These are phyloP conservation scores for Hypholoma fasciculare DNA, from an alignment of 768 basidiomycete species.

Conservation along the genomic window DNA sequence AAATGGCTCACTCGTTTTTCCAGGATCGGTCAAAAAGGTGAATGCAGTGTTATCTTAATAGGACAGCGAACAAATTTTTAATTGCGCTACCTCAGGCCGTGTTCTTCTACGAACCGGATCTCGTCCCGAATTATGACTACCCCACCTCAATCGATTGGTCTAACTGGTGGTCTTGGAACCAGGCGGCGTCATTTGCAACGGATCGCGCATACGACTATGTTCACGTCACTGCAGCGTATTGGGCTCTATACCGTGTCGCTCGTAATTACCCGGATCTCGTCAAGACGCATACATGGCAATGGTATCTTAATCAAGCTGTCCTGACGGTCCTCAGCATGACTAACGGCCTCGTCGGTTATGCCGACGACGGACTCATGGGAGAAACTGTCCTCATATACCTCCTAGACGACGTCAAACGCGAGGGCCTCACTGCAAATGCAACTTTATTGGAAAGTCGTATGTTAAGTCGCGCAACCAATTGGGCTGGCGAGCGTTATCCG, in stretches of 20 bases:
- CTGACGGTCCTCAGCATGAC: slow-evolving; percentile 48
- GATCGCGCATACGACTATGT: slow-evolving; percentile 57
- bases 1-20: background rate
- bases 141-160: slow-evolving; percentile 49
- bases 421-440: slow-evolving; percentile 49
- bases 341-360: slow-evolving; percentile 43
- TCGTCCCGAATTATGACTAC: slow-evolving; percentile 47
- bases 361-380: slow-evolving; percentile 52
- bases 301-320: slow-evolving; percentile 58
- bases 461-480: slow-evolving; percentile 40
- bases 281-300: slow-evolving; percentile 49
- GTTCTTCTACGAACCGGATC: slow-evolving; percentile 49
- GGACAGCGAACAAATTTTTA: background rate
- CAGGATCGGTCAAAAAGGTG: slow-evolving; percentile 56
- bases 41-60: no score
- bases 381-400: slow-evolving; percentile 52
- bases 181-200: slow-evolving; percentile 44
- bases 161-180: slow-evolving; percentile 61
- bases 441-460: slow-evolving; percentile 47
- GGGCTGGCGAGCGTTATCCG: slow-evolving; percentile 54
- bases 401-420: slow-evolving; percentile 50
- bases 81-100: slow-evolving; percentile 33
- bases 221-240: slow-evolving; percentile 50
- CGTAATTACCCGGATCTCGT: slow-evolving; percentile 55
- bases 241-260: slow-evolving; percentile 57